phyloP scores from a whole-genome alignment of 345 rosid species.

The Citrus hindsii region DNA sequence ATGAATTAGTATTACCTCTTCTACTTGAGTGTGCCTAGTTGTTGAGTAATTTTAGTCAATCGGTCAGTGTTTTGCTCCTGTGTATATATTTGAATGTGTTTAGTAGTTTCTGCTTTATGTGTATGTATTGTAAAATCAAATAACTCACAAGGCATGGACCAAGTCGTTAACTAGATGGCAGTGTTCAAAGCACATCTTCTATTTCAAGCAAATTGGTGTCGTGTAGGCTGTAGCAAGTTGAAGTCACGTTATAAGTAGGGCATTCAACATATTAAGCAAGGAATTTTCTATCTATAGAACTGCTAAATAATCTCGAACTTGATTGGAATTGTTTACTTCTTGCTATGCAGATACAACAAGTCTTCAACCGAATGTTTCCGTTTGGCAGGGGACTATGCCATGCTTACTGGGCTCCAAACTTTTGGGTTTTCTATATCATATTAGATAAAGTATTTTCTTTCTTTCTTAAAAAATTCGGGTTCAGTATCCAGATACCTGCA shows the following conservation, averaged over 20 bases:
- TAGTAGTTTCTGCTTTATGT: neutral
- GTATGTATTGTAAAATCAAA: neutral
- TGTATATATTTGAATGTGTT: neutral
- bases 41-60: neutral
- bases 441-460: slow-evolving; percentile 70
- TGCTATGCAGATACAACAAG: slow-evolving; percentile 73
- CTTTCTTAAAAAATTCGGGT: slow-evolving; percentile 54
- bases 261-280: neutral
- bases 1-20: neutral
- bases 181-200: neutral
- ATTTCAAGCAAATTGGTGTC: neutral
- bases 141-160: neutral
- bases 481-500: slow-evolving; percentile 43
- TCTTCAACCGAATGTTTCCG: slow-evolving; percentile 80
- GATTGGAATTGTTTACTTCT: slow-evolving; percentile 1
- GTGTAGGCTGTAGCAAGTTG: neutral
- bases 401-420: slow-evolving; percentile 97
- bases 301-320: neutral
- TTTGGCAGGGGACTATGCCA: slow-evolving; percentile 98
- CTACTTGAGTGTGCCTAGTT: neutral
- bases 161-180: neutral
- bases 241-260: neutral
- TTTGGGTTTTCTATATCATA: slow-evolving; percentile 89
- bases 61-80: neutral
- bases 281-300: neutral